Conservation (phyloP, 2,329 filamentous ascomycete genomes). For the Venturia aucupariae region DNA sequence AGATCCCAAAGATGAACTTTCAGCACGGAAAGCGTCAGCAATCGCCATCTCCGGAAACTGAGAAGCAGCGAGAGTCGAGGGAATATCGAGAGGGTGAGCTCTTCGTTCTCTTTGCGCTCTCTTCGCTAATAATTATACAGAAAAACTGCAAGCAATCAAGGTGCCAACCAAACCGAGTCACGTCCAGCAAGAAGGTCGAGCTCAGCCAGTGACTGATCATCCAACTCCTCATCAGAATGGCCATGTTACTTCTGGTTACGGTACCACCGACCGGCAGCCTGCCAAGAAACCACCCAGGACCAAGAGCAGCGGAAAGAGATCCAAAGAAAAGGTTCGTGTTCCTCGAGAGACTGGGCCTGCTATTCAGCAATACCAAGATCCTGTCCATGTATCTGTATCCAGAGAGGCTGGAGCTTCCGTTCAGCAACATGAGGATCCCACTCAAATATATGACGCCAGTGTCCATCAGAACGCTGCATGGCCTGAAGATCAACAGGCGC, state of each 20-base stretch:
- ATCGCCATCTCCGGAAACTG: background rate
- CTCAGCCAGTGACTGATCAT: background rate
- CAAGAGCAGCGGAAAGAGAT: background rate
- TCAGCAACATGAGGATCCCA: background rate
- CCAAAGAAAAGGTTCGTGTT: background rate
- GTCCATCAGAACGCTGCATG: background rate
- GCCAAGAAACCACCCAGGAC: background rate
- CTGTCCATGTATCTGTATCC: background rate
- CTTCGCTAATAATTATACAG: background rate
- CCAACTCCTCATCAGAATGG: background rate
- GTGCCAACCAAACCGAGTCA: background rate
- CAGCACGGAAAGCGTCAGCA: background rate
- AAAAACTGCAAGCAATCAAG: background rate
- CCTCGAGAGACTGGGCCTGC: background rate
- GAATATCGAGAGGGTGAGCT: background rate
- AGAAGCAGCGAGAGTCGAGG: background rate
- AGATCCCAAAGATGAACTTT: slow-evolving; percentile 3
- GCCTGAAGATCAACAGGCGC: background rate
- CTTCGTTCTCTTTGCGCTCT: background rate
- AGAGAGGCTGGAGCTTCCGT: background rate
- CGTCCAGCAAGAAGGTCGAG: background rate
- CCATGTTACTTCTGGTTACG: background rate
- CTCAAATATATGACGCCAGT: background rate
- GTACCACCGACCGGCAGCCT: background rate
- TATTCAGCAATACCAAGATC: background rate